Conservation (phyloP, 2,329 filamentous ascomycete genomes). For the Pseudogymnoascus sp. region DNA sequence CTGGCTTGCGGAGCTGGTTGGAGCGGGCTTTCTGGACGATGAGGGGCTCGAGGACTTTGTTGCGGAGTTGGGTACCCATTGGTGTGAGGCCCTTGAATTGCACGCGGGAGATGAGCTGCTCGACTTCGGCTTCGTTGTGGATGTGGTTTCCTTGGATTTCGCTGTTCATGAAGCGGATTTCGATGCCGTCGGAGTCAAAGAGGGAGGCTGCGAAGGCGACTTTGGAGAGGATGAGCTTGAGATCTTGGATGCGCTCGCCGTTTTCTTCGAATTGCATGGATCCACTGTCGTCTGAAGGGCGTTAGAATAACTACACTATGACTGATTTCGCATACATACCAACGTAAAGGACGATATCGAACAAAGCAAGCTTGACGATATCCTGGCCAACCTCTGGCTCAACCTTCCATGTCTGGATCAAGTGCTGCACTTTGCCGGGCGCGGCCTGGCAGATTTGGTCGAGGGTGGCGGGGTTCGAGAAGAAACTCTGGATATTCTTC, state of each 20-base stretch:
- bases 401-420: constrained; percentile 23
- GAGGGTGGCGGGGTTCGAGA: constrained; percentile 10
- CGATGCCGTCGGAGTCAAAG: constrained; percentile 62
- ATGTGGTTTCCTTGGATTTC: constrained; percentile 44
- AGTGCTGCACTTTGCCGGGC: constrained; percentile 18
- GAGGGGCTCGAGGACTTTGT: constrained; percentile 55
- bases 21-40: constrained; percentile 43
- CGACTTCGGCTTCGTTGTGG: constrained; percentile 47
- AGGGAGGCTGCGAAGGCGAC: constrained; percentile 56
- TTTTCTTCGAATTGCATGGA: constrained; percentile 62
- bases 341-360: constrained; percentile 26
- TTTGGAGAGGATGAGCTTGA: constrained; percentile 54
- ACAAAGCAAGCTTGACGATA: constrained; percentile 28
- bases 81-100: constrained; percentile 59
- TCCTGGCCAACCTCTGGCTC: constrained; percentile 26
- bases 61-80: constrained; percentile 52
- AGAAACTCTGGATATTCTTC: constrained; percentile 11
- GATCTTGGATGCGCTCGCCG: constrained; percentile 57
- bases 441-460: constrained; percentile 11
- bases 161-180: constrained; percentile 62
- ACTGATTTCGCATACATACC: constrained; percentile 16
- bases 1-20: constrained; percentile 50
- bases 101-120: constrained; percentile 47
- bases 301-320: background rate
- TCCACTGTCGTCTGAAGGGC: constrained; percentile 50